phyloP scores from a whole-genome alignment of 352 stramenopile species.

The Aphanomyces cochlioides region DNA sequence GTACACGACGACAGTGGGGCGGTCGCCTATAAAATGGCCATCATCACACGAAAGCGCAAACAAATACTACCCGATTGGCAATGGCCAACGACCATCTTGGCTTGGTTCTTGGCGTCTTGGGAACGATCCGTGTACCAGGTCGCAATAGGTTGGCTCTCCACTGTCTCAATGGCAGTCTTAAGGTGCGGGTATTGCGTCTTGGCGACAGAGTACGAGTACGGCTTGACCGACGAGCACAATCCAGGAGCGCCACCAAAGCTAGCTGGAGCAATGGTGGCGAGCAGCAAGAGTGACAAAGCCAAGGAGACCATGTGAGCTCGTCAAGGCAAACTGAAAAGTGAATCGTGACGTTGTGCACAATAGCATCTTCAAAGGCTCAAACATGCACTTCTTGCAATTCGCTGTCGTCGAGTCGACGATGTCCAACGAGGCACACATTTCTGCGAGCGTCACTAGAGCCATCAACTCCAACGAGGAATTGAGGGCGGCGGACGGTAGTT shows the following conservation, averaged over 20 bases:
- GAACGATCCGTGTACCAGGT: slow-evolving; percentile 67
- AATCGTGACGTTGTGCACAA: too few relatives aligned
- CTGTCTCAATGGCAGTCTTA: slow-evolving; percentile 39
- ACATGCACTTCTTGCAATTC: too few relatives aligned
- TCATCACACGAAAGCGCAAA: background rate
- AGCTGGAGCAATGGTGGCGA: background rate
- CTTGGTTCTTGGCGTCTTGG: slow-evolving; percentile 37
- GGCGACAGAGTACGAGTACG: slow-evolving; percentile 36
- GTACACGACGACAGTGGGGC: slow-evolving; percentile 37
- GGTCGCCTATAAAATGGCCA: slow-evolving; percentile 23
- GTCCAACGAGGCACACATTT: too few relatives aligned
- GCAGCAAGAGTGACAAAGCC: background rate
- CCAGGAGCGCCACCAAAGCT: background rate
- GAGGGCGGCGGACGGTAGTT: too few relatives aligned
- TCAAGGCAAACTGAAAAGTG: too few relatives aligned
- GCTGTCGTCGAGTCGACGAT: too few relatives aligned
- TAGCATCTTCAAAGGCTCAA: too few relatives aligned
- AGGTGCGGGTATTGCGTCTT: slow-evolving; percentile 38
- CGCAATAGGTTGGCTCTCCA: slow-evolving; percentile 40
- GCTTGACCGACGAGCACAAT: slow-evolving; percentile 16
- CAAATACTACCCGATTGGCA: slow-evolving; percentile 31
- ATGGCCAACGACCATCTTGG: slow-evolving; percentile 25
- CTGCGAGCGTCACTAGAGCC: too few relatives aligned
- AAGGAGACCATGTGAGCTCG: background rate
- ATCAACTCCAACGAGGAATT: too few relatives aligned